Conservation (phyloP, 2,329 filamentous ascomycete species). For the Xylariaceae sp. region DNA sequence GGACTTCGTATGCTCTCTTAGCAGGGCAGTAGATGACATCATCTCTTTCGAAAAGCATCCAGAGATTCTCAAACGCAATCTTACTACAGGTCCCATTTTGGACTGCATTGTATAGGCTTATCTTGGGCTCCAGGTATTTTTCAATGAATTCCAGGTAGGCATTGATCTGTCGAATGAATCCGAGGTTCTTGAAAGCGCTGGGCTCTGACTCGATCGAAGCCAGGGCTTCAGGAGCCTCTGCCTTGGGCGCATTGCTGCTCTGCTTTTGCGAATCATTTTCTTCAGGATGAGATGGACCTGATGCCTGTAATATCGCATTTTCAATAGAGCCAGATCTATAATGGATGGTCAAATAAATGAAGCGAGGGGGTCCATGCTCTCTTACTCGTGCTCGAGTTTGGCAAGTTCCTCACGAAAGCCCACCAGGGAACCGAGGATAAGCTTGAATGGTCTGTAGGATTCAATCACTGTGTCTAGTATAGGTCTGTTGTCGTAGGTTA, state of each 20-base stretch:
- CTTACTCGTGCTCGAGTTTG: slow-evolving; percentile 2
- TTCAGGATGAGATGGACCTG: too few species aligned
- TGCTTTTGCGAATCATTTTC: too few species aligned
- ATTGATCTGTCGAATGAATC: too few species aligned
- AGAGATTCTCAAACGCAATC: slow-evolving; percentile 20
- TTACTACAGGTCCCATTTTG: slow-evolving; percentile 3
- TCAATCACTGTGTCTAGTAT: background rate
- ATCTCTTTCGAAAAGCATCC: slow-evolving; percentile 22
- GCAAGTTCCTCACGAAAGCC: slow-evolving; percentile 1
- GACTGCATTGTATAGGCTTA: slow-evolving; percentile 5
- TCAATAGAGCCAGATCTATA: too few species aligned
- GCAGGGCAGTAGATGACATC: slow-evolving; percentile 15
- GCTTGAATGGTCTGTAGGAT: background rate
- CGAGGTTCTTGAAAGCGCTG: too few species aligned
- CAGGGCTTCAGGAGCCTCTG: too few species aligned
- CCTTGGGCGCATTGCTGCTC: too few species aligned
- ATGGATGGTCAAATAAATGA: too few species aligned
- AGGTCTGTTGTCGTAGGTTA: too few species aligned
- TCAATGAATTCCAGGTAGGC: slow-evolving; percentile 9
- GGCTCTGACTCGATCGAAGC: too few species aligned
- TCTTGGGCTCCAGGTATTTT: slow-evolving; percentile 6
- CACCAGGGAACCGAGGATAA: slow-evolving; percentile 1
- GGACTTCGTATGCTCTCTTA: slow-evolving; percentile 2
- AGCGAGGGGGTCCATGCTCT: too few species aligned
- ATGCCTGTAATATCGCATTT: too few species aligned